A percentile compares a stretch with the other conserved stretches of the same genome.
These are phyloP conservation scores for Aspergillus calidoustus DNA, from an alignment of 2,329 filamentous ascomycete species.

Conservation along the genomic window DNA sequence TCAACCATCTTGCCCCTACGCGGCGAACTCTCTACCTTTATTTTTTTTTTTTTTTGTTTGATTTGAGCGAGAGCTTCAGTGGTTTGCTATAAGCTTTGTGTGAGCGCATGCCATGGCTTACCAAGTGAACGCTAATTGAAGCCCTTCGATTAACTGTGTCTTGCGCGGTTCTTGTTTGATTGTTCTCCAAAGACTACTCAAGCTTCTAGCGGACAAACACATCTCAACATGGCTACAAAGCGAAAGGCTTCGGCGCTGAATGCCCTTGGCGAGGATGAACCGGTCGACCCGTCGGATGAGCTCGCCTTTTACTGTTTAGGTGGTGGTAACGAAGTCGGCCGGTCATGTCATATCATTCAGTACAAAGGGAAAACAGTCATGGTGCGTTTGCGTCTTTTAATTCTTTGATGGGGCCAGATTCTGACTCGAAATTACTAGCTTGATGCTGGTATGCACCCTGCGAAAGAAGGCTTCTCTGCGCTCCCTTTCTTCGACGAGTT, in stretches of 20 bases:
- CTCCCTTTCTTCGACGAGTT: constrained; percentile 99
- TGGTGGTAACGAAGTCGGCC: constrained; percentile 94
- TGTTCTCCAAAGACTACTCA: not conserved
- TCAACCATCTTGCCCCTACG: not conserved
- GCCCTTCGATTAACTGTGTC: not conserved
- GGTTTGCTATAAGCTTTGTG: no score
- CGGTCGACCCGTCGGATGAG: constrained; percentile 90
- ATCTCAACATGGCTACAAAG: constrained; percentile 79
- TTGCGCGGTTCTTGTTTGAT: not conserved
- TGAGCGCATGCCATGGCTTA: constrained; percentile 8
- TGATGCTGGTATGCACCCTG: constrained; percentile 95
- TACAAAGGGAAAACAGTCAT: constrained; percentile 99
- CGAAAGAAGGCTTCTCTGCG: constrained; percentile 89
- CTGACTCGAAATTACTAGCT: constrained; percentile 62
- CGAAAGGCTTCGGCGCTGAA: constrained; percentile 82
- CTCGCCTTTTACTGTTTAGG: constrained; percentile 92
- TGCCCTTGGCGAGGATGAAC: constrained; percentile 71
- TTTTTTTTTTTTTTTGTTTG: not conserved
- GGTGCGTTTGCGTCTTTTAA: constrained; percentile 59
- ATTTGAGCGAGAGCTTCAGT: not conserved
- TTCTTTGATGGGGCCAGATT: not conserved
- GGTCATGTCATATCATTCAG: constrained; percentile 96
- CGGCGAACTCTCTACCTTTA: no score
- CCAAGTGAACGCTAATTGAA: constrained; percentile 2
- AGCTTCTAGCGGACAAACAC: not conserved